Percentiles rank a stretch among this genome's conserved stretches.
phyloP scores from a whole-genome alignment of 2,329 filamentous ascomycete species.

The Dactylellina sp. region DNA sequence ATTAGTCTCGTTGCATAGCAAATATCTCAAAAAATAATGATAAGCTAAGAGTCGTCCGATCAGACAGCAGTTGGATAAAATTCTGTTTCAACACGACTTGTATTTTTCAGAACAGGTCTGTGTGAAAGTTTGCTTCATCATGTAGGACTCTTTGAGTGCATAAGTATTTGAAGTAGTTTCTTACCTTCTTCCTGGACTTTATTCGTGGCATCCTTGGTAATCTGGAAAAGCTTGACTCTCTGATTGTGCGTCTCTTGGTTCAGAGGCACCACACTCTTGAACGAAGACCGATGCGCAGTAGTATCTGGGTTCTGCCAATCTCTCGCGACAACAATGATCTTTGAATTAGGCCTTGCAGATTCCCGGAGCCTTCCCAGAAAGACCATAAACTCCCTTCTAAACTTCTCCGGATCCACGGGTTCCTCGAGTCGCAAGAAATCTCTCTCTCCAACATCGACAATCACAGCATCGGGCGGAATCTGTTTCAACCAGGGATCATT shows the following conservation, averaged over 20 bases:
- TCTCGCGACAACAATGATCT: constrained; percentile 58
- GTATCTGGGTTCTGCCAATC: constrained; percentile 48
- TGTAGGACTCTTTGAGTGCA: constrained; percentile 15
- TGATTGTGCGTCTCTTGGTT: constrained; percentile 24
- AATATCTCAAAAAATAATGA: not conserved
- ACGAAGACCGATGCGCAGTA: constrained; percentile 31
- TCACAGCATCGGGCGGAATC: constrained; percentile 30
- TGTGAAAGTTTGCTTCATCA: constrained; percentile 58
- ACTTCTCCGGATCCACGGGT: constrained; percentile 46
- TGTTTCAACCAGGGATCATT: constrained; percentile 48
- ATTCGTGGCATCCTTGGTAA: constrained; percentile 54
- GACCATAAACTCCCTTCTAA: constrained; percentile 53
- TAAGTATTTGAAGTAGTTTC: not conserved
- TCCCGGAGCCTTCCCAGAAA: constrained; percentile 58
- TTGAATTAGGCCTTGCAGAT: constrained; percentile 57
- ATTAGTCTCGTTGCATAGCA: constrained; percentile 1
- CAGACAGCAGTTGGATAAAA: constrained; percentile 58
- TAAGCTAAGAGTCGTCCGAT: constrained; percentile 10
- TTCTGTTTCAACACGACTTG: constrained; percentile 54
- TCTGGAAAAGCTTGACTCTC: constrained; percentile 53
- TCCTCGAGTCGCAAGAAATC: constrained; percentile 57
- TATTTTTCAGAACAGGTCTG: constrained; percentile 56
- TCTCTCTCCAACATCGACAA: constrained; percentile 59
- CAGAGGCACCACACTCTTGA: constrained; percentile 33
- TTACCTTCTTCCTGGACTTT: constrained; percentile 50